phyloP scores from a whole-genome alignment of 148 eudicot genomes.

The Rhododendron williamsianum region DNA sequence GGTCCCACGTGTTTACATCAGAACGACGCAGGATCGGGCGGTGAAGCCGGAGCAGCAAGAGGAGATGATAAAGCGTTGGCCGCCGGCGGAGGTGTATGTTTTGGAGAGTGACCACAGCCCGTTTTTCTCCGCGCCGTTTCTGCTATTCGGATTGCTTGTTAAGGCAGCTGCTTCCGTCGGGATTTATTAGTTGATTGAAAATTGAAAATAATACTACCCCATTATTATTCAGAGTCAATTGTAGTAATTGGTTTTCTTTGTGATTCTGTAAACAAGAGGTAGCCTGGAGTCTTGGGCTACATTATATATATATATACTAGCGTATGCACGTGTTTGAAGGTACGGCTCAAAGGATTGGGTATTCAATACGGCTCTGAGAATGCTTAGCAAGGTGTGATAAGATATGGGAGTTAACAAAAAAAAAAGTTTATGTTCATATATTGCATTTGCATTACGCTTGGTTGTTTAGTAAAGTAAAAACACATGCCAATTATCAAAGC shows the following conservation, averaged over 20 bases:
- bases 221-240: background rate
- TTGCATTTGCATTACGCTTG: too few relatives aligned
- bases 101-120: constrained; percentile 81
- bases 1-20: constrained; percentile 57
- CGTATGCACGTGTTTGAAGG: too few relatives aligned
- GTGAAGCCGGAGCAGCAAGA: constrained; percentile 65
- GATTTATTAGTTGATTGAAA: background rate
- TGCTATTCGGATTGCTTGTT: constrained; percentile 49
- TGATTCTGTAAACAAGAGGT: background rate
- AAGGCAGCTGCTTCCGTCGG: constrained; percentile 39
- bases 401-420: too few relatives aligned
- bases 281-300: too few relatives aligned
- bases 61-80: constrained; percentile 64
- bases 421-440: too few relatives aligned
- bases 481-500: too few relatives aligned
- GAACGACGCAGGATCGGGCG: constrained; percentile 49
- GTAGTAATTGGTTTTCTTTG: background rate
- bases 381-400: too few relatives aligned
- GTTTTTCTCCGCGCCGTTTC: constrained; percentile 57
- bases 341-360: too few relatives aligned
- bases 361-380: too few relatives aligned
- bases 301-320: too few relatives aligned
- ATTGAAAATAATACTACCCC: background rate
- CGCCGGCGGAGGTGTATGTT: constrained; percentile 48
- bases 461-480: too few relatives aligned